Percentiles rank a stretch among this genome's conserved stretches.
Conservation (phyloP, 768 basidiomycete genomes). For the Galerina sulciceps region DNA sequence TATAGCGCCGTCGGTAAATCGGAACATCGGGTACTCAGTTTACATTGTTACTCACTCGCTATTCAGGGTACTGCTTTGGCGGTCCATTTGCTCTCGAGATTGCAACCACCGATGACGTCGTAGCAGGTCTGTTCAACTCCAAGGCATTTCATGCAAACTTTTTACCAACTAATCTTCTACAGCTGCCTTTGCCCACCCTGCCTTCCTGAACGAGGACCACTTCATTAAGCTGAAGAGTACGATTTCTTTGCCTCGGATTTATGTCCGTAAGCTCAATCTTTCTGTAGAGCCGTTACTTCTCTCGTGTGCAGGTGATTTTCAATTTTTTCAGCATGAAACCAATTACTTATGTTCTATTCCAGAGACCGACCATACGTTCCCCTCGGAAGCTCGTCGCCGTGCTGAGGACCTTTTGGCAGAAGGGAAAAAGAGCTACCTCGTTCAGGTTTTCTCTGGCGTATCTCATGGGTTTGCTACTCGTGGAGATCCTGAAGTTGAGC, state of each 20-base stretch:
- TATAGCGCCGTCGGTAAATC: constrained; percentile 51
- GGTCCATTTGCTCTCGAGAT: constrained; percentile 55
- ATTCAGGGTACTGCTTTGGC: constrained; percentile 64
- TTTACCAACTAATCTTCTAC: not conserved
- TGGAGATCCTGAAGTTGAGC: constrained; percentile 43
- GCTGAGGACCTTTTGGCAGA: constrained; percentile 60
- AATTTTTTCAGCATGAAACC: not conserved
- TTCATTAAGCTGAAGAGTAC: constrained; percentile 52
- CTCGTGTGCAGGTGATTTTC: constrained; percentile 50
- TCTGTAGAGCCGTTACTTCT: constrained; percentile 55
- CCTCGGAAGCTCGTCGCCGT: constrained; percentile 48
- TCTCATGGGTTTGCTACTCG: constrained; percentile 53
- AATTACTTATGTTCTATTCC: constrained; percentile 17
- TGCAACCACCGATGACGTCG: constrained; percentile 46
- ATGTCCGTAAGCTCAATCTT: not conserved
- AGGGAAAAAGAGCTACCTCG: constrained; percentile 54
- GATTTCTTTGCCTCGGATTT: constrained; percentile 15
- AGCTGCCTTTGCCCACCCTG: constrained; percentile 65
- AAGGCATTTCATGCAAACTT: not conserved
- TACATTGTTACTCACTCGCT: not conserved
- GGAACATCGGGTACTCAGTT: not conserved
- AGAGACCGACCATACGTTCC: constrained; percentile 64
- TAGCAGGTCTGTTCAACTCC: constrained; percentile 41
- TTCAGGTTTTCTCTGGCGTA: constrained; percentile 59
- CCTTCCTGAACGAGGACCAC: constrained; percentile 48